Evolutionary conservation across 306 rosid genomes (phyloP).

Genomic region (Prunus fruticosa): DNA sequence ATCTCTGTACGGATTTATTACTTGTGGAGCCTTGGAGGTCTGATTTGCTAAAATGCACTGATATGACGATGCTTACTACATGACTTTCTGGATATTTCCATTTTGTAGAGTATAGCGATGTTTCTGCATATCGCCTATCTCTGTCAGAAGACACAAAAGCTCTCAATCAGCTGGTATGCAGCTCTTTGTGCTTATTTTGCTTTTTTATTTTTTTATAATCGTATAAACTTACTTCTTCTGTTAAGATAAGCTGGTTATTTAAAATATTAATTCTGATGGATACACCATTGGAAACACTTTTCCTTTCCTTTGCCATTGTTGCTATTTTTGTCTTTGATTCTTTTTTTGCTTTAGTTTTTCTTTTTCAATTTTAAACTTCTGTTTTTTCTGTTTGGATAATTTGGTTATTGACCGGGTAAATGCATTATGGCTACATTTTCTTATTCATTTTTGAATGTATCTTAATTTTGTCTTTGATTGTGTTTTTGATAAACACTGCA

Average conservation of each 20-base stretch:
- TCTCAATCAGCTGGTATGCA: constrained; percentile 85
- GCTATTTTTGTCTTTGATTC: not conserved
- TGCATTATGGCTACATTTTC: not conserved
- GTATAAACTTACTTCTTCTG: not conserved
- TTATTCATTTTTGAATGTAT: not conserved
- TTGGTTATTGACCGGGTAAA: not conserved
- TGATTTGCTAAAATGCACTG: too few species aligned
- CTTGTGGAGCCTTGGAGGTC: too few species aligned
- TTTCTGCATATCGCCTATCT: constrained; percentile 85
- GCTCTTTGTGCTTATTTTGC: not conserved
- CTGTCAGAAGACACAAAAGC: constrained; percentile 99
- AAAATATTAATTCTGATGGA: too few species aligned
- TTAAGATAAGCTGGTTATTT: too few species aligned
- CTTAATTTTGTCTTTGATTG: not conserved
- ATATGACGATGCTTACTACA: too few species aligned
- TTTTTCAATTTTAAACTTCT: too few species aligned
- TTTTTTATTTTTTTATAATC: too few species aligned
- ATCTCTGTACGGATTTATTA: too few species aligned
- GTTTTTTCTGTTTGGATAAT: too few species aligned
- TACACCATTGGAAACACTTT: too few species aligned
- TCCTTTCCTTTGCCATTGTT: not conserved
- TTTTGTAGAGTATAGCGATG: constrained; percentile 84
- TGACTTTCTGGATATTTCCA: not conserved
- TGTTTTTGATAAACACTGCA: constrained; percentile 6
- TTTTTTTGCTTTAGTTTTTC: not conserved